These are phyloP conservation scores for Paraglomus brasilianum DNA, from an alignment of 192 early-diverging fungal genomes.

Conservation along the genomic window DNA sequence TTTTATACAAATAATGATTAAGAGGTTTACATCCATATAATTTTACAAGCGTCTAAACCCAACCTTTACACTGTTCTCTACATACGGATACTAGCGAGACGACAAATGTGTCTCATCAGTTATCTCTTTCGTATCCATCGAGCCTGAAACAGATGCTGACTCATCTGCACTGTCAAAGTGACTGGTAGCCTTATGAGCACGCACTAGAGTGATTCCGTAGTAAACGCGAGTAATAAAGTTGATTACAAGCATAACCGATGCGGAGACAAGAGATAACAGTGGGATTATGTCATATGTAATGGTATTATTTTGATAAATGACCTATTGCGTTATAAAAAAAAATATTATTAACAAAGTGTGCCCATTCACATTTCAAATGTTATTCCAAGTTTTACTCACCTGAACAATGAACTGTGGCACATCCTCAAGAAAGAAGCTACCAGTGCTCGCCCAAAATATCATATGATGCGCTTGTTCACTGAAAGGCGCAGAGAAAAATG, in stretches of 20 bases:
- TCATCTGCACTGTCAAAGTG: background rate
- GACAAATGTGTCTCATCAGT: too few species aligned
- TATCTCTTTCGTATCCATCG: too few species aligned
- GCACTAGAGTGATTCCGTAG: background rate
- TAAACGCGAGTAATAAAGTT: background rate
- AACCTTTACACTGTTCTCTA: too few species aligned
- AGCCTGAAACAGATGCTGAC: background rate
- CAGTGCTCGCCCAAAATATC: background rate
- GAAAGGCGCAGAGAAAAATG: background rate
- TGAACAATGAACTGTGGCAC: slow-evolving; percentile 23
- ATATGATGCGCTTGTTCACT: background rate
- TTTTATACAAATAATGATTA: too few species aligned
- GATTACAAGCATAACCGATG: background rate
- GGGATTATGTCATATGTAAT: slow-evolving; percentile 19
- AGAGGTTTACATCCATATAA: too few species aligned
- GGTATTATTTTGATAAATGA: background rate
- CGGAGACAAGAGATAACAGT: background rate
- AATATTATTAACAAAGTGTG: too few species aligned
- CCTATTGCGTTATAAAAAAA: background rate
- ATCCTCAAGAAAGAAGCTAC: slow-evolving; percentile 6
- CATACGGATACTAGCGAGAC: too few species aligned
- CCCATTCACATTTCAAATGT: too few species aligned
- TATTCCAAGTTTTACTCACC: background rate
- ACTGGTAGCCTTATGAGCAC: background rate
- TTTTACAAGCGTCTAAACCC: too few species aligned